A percentile compares a stretch with the other conserved stretches of the same genome.
Evolutionary conservation across 306 rosid genomes (phyloP).

Genomic region (Corylus avellana): DNA sequence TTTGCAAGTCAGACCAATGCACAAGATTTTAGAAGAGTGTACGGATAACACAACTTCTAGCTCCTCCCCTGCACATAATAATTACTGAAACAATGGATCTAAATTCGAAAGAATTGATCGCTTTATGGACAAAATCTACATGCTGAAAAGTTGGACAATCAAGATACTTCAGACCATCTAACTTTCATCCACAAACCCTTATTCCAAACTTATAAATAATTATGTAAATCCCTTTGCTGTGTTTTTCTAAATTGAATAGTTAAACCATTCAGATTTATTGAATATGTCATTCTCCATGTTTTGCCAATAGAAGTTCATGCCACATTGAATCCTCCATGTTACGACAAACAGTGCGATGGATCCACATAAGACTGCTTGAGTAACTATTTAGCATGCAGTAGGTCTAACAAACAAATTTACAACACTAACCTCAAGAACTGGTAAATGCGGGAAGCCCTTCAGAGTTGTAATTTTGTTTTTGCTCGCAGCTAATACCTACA

Average conservation of each 20-base stretch:
- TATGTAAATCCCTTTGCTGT: not conserved
- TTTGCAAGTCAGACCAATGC: not conserved
- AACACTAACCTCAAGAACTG: slow-evolving; percentile 84
- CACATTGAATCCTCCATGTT: slow-evolving; percentile 5
- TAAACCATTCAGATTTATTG: not conserved
- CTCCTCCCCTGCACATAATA: not conserved
- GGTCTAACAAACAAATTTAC: slow-evolving; percentile 11
- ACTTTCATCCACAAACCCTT: slow-evolving; percentile 5
- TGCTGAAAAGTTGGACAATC: not conserved
- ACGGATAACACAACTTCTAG: not conserved
- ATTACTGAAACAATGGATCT: not conserved
- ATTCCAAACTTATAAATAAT: not conserved
- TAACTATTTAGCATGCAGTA: not conserved
- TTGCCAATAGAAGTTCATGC: not conserved
- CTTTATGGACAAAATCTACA: not conserved
- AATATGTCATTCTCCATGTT: not conserved
- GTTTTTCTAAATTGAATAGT: not conserved
- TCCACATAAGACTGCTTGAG: slow-evolving; percentile 1
- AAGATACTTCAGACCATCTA: not conserved
- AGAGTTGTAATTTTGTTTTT: slow-evolving; percentile 88
- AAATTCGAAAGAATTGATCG: not conserved
- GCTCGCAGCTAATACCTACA: slow-evolving; percentile 99
- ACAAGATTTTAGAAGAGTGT: not conserved
- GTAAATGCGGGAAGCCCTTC: slow-evolving; percentile 90
- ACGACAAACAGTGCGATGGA: not conserved